These are phyloP conservation scores for Eremothecium coryli DNA, from an alignment of 1,139 yeast genomes.

Conservation along the genomic window DNA sequence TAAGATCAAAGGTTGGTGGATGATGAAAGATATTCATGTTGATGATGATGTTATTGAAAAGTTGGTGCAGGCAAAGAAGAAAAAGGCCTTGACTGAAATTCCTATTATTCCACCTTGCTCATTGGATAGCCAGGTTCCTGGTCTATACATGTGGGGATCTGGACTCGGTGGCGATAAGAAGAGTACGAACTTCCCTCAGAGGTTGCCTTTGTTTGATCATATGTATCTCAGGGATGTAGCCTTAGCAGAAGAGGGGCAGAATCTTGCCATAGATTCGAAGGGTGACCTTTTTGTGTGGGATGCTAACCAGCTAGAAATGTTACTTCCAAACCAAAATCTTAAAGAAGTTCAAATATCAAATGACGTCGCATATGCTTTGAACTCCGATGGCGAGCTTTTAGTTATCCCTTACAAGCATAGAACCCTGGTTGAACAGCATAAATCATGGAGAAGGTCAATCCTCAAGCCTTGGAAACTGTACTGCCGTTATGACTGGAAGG, in stretches of 20 bases:
- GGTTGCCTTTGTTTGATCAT: conserved; percentile 58
- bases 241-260: conserved; percentile 42
- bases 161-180: conserved; percentile 33
- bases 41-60: conserved; percentile 16
- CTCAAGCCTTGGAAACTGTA: conserved; percentile 22
- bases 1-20: conserved; percentile 21
- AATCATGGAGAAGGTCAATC: conserved; percentile 15
- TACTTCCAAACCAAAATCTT: conserved; percentile 38
- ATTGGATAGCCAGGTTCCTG: conserved; percentile 37
- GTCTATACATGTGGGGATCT: conserved; percentile 47
- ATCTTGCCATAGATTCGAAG: conserved; percentile 50
- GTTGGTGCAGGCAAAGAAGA: conserved; percentile 11
- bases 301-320: conserved; percentile 16
- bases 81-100: conserved; percentile 17
- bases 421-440: conserved; percentile 9
- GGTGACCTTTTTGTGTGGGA: conserved; percentile 78
- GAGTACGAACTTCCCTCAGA: conserved; percentile 42
- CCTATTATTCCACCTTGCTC: conserved; percentile 26
- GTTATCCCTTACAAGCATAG: conserved; percentile 37
- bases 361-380: conserved; percentile 50
- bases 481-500: conserved; percentile 18
- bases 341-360: conserved; percentile 42
- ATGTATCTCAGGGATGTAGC: conserved; percentile 50
- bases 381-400: conserved; percentile 43
- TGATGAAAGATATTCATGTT: conserved; percentile 13